A percentile compares a stretch with the other conserved stretches of the same genome.
These are phyloP conservation scores for Globisporangium emineosum DNA, from an alignment of 352 stramenopile genomes.

Conservation along the genomic window DNA sequence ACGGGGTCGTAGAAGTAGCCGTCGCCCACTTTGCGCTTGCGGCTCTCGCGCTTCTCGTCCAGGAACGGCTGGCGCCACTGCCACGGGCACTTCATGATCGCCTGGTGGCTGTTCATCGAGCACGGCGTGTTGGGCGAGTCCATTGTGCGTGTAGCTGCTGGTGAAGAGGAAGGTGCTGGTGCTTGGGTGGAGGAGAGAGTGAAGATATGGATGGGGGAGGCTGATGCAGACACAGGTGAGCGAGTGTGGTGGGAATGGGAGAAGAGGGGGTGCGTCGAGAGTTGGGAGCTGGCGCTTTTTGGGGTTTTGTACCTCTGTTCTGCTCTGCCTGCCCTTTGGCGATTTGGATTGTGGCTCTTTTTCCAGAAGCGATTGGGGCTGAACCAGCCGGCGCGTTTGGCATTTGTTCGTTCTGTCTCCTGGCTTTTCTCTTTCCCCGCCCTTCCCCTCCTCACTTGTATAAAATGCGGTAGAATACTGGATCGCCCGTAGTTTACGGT, in stretches of 20 bases:
- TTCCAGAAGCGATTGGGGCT: constrained; percentile 14
- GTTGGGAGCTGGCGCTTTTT: background rate
- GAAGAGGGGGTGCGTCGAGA: background rate
- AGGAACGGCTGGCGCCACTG: constrained; percentile 85
- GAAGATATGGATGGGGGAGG: background rate
- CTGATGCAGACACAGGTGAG: background rate
- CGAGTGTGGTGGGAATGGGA: background rate
- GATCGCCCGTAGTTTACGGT: background rate
- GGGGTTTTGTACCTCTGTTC: background rate
- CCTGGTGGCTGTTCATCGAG: constrained; percentile 60
- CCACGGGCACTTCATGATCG: constrained; percentile 88
- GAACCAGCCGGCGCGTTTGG: constrained; percentile 3
- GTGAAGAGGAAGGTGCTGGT: background rate
- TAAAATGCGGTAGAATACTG: background rate
- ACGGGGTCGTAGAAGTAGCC: constrained; percentile 84
- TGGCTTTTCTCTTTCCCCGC: constrained; percentile 17
- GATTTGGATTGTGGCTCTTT: constrained; percentile 19
- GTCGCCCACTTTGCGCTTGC: constrained; percentile 83
- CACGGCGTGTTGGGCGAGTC: constrained; percentile 44
- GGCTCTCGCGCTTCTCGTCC: constrained; percentile 75
- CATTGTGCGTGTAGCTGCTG: constrained; percentile 25
- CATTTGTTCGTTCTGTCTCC: constrained; percentile 14
- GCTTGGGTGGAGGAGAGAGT: background rate
- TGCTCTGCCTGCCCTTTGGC: constrained; percentile 18
- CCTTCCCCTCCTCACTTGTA: background rate